Conservation (phyloP, 2,329 filamentous ascomycete genomes). For the Pezicula rhizophila region DNA sequence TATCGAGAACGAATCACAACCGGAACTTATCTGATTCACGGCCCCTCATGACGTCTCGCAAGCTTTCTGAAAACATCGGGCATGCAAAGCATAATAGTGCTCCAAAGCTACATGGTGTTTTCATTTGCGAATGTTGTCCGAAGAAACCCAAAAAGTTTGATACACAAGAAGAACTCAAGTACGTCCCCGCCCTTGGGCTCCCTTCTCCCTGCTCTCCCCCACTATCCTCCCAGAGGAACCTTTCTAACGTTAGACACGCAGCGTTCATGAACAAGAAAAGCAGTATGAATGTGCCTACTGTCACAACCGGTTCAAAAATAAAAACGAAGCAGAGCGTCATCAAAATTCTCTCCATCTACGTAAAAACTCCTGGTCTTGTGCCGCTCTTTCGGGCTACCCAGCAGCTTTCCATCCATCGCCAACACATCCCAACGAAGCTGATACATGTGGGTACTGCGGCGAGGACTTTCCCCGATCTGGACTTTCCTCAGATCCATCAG, state of each 20-base stretch:
- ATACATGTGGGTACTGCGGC: conserved; percentile 92
- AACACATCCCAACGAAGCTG: conserved; percentile 57
- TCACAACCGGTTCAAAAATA: conserved; percentile 96
- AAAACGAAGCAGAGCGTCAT: conserved; percentile 94
- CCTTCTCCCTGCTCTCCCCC: too few species aligned
- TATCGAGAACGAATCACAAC: conserved; percentile 28
- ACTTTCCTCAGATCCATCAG: conserved; percentile 29
- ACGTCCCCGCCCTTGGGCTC: conserved; percentile 31
- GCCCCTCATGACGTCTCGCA: conserved; percentile 33
- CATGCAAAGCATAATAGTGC: conserved; percentile 38
- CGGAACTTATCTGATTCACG: conserved; percentile 33
- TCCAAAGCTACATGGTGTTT: conserved; percentile 50
- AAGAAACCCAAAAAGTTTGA: conserved; percentile 98
- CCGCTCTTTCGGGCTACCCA: conserved; percentile 70
- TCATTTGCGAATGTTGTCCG: conserved; percentile 88
- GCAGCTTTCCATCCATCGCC: conserved; percentile 83
- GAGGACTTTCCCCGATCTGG: conserved; percentile 63
- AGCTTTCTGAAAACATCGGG: conserved; percentile 36
- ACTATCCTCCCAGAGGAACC: neutral
- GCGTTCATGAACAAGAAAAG: conserved; percentile 87
- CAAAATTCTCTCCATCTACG: conserved; percentile 92
- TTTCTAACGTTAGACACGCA: conserved; percentile 31
- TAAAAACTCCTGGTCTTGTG: conserved; percentile 94
- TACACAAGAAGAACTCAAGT: conserved; percentile 77
- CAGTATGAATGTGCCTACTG: conserved; percentile 93